A percentile compares a stretch with the other conserved stretches of the same genome.
These are phyloP conservation scores for Desmodesmus armatus DNA, from an alignment of 139 green algal genomes.

Conservation along the genomic window DNA sequence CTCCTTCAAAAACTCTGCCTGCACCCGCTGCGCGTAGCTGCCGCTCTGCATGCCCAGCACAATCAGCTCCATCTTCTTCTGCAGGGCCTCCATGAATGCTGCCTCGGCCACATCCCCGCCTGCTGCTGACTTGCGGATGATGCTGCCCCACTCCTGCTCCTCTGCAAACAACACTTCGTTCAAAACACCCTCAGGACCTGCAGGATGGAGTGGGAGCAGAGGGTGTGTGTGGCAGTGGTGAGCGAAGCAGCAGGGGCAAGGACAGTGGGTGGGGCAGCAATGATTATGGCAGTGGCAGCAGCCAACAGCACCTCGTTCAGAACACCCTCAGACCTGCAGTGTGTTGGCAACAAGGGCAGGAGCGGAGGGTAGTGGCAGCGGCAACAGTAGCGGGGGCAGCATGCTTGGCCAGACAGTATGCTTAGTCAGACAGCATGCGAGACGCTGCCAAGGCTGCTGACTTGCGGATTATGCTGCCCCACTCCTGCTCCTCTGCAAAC, in stretches of 20 bases:
- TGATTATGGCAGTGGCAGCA: not conserved
- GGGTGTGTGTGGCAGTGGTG: too few species aligned
- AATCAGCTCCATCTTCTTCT: slow-evolving; percentile 87
- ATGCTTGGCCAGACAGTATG: too few species aligned
- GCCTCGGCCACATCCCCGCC: slow-evolving; percentile 61
- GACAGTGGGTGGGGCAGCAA: not conserved
- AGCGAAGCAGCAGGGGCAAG: not conserved
- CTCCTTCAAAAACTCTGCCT: slow-evolving; percentile 90
- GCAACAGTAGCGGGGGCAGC: too few species aligned
- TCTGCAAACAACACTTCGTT: slow-evolving; percentile 70
- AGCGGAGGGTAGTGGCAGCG: too few species aligned
- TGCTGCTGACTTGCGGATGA: slow-evolving; percentile 48
- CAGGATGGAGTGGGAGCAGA: not conserved
- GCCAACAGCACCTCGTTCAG: slow-evolving; percentile 68
- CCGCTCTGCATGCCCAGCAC: slow-evolving; percentile 85
- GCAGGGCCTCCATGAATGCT: slow-evolving; percentile 81
- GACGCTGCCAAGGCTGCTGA: slow-evolving; percentile 35
- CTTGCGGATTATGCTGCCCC: slow-evolving; percentile 60
- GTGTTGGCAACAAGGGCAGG: too few species aligned
- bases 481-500: slow-evolving; percentile 72
- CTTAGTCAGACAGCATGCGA: too few species aligned
- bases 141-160: slow-evolving; percentile 71
- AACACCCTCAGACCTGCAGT: slow-evolving; percentile 11
- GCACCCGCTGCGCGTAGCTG: slow-evolving; percentile 82
- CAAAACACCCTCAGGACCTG: slow-evolving; percentile 25